Conservation (phyloP, 345 rosid species). For the Sonneratia alba region DNA sequence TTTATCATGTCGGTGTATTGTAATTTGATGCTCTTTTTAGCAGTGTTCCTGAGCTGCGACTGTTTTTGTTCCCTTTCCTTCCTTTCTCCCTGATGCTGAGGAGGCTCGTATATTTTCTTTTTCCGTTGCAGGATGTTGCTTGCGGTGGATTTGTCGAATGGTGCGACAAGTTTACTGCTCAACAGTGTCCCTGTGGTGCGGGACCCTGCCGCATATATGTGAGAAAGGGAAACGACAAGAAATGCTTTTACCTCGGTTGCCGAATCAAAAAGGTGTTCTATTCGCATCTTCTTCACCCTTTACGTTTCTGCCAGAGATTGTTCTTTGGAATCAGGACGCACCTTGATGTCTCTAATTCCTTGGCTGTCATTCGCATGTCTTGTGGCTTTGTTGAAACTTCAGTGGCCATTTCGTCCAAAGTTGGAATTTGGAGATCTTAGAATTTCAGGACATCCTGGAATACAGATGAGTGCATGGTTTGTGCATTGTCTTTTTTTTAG, state of each 20-base stretch:
- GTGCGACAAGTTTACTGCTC: constrained; percentile 25
- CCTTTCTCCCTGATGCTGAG: not conserved
- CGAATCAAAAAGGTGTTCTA: constrained; percentile 22
- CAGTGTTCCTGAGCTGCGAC: not conserved
- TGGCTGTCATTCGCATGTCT: not conserved
- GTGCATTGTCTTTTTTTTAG: no score
- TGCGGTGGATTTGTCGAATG: constrained; percentile 21
- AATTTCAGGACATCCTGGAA: not conserved
- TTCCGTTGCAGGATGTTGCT: constrained; percentile 7
- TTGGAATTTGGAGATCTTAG: no score
- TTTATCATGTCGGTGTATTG: not conserved
- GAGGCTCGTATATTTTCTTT: not conserved
- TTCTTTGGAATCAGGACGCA: not conserved
- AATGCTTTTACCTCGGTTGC: constrained; percentile 14
- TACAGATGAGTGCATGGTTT: not conserved
- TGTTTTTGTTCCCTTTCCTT: not conserved
- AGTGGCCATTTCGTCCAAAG: not conserved
- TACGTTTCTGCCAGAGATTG: not conserved
- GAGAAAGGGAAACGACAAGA: constrained; percentile 2
- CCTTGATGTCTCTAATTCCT: not conserved
- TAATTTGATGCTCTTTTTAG: not conserved
- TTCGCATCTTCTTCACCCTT: not conserved
- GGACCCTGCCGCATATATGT: constrained; percentile 24
- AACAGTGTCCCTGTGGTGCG: constrained; percentile 27
- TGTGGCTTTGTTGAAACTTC: not conserved